Evolutionary conservation across 306 rosid species (phyloP).

Genomic region (Prunus dulcis): DNA sequence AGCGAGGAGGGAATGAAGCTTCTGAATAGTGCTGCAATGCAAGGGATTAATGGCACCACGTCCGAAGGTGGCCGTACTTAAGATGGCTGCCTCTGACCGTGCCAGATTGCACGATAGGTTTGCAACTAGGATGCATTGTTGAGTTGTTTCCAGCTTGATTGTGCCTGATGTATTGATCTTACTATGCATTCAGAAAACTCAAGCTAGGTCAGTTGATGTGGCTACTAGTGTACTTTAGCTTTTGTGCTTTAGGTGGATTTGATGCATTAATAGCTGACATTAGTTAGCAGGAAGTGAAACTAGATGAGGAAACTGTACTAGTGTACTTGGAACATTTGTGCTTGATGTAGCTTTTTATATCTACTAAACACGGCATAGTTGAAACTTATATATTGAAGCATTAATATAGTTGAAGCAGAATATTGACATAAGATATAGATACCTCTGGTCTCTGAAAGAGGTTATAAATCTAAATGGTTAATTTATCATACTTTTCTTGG

Average conservation of each 20-base stretch:
- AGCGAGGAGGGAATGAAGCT: conserved; percentile 98
- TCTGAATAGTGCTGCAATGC: conserved; percentile 81
- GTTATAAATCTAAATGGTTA: too few relatives aligned
- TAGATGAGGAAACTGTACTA: neutral
- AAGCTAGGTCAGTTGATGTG: neutral
- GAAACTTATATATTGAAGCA: neutral
- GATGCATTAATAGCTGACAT: conserved; percentile 23
- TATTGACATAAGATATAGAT: too few relatives aligned
- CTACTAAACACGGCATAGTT: neutral
- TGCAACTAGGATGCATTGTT: neutral
- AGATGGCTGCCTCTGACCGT: neutral
- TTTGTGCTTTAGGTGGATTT: conserved; percentile 12
- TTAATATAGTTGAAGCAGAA: neutral
- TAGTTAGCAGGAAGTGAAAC: conserved; percentile 8
- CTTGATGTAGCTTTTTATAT: neutral
- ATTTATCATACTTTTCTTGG: too few relatives aligned
- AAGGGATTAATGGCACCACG: conserved; percentile 52
- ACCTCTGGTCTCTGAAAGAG: too few relatives aligned
- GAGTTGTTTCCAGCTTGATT: neutral
- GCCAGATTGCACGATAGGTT: neutral
- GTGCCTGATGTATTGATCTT: neutral
- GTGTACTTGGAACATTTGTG: neutral
- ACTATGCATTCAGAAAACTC: neutral
- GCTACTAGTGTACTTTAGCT: conserved; percentile 18
- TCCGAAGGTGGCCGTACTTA: conserved; percentile 29